These are phyloP conservation scores for Cladosporium phlei DNA, from an alignment of 2,329 filamentous ascomycete species.

Conservation along the genomic window DNA sequence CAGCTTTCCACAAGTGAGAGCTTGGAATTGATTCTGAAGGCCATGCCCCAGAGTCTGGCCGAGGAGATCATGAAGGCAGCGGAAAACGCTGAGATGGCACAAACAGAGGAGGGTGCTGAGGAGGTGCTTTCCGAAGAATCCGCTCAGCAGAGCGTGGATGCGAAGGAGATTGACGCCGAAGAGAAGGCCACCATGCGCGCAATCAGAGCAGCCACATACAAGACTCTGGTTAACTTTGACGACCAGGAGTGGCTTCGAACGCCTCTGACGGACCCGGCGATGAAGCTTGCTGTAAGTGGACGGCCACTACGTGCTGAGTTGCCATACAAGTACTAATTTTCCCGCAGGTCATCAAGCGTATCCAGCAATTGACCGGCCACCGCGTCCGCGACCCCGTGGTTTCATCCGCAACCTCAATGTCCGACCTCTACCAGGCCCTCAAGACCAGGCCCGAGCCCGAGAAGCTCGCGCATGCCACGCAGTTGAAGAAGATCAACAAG, in stretches of 20 bases:
- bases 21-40: conserved; percentile 10
- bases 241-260: conserved; percentile 53
- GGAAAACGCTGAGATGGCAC: neutral
- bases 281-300: conserved; percentile 69
- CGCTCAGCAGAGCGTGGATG: neutral
- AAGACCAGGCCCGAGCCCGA: conserved; percentile 38
- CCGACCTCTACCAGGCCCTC: conserved; percentile 35
- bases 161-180: conserved; percentile 4
- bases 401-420: conserved; percentile 32
- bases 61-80: conserved; percentile 6
- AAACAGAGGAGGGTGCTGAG: neutral
- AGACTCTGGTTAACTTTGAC: neutral
- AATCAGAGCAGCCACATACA: conserved; percentile 5
- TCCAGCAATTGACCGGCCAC: conserved; percentile 75
- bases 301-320: neutral
- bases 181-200: conserved; percentile 16
- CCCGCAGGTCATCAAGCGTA: conserved; percentile 69
- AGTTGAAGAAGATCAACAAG: conserved; percentile 43
- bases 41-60: conserved; percentile 8
- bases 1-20: neutral
- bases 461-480: conserved; percentile 60
- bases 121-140: neutral
- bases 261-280: conserved; percentile 51
- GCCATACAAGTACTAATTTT: conserved; percentile 19
- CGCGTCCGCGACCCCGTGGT: conserved; percentile 68